Base-by-base conservation (phyloP, 2,329 filamentous ascomycete genomes). In the Acarospora socialis region DNA sequence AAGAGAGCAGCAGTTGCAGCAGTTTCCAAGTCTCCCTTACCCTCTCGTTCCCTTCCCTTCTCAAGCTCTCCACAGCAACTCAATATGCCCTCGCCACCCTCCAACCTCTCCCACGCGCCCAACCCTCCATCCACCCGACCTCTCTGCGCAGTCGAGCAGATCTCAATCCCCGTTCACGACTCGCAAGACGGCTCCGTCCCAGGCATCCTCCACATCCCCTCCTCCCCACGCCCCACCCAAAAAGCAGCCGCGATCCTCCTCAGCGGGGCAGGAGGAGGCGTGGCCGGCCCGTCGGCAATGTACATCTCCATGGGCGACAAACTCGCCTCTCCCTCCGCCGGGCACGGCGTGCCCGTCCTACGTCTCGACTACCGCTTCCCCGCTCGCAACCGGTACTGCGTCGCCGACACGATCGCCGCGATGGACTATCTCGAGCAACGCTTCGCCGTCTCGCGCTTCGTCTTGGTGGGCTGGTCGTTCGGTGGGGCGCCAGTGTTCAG, bases 391-490 rank as follows among this genome's bases (percentile, higher is more conserved):
- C 40, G 43, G 5, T 50, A 50, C 34, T 61, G 59, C 42, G 44
- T 50, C 3, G 35, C 44, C 5, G 57, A 62, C 36, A 49, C 57
- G 1, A 28, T 43, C 6, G 50, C 56, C 7, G 50, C 49, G 4
- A 54, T 61, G 49, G 39, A 50, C 18, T 55, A 53, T 30, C 45
- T 60, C 6, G 28, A 48, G 9, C 37, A 47, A 9, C 36, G 43
- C 16, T 54, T 49, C 37, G 43, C 39, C 1, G 43, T 55, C 1
- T 37, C 35, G n/a, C 46, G 40, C 15, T 59, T 60, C 40, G 56
- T 60, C 4, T 36, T 61, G 9, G 47, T 59, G 2, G 58, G 59
- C 27, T 61, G 57, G 58, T 56, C 52, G 7, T 60, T 61, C 31
- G 56, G 59, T 13, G 53, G 57, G 4, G 56, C 54, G 13, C 56